These are phyloP conservation scores for Funneliformis caledonium DNA, from an alignment of 371 early-diverging fungal genomes.

Conservation along the genomic window DNA sequence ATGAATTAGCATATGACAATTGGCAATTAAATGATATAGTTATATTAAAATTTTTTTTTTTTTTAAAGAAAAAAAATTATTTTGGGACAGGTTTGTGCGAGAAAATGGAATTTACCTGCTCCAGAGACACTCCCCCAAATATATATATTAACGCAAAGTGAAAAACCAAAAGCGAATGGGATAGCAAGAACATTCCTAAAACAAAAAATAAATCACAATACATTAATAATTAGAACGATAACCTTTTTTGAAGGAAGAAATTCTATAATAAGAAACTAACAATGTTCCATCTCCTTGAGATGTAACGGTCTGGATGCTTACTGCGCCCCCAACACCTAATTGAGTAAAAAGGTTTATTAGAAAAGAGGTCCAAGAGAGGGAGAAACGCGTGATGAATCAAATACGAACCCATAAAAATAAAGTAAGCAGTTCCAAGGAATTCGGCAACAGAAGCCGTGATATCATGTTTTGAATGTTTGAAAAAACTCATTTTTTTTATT, in stretches of 20 bases:
- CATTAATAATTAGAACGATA: background rate
- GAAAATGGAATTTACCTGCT: background rate
- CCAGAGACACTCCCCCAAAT: slow-evolving; percentile 4
- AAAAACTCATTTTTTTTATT: background rate
- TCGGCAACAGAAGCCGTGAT: background rate
- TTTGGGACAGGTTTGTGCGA: no score
- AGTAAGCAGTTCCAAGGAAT: slow-evolving; percentile 18
- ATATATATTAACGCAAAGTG: background rate
- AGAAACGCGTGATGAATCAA: background rate
- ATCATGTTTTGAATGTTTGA: background rate
- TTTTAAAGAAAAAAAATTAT: no score
- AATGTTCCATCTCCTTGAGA: no score
- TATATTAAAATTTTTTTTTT: no score
- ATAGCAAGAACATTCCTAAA: background rate
- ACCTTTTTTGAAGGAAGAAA: no score
- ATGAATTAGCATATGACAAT: background rate
- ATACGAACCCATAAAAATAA: slow-evolving; percentile 22
- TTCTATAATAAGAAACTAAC: background rate
- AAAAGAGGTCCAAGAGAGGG: background rate
- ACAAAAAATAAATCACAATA: background rate
- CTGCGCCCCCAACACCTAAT: background rate
- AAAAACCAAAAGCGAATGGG: slow-evolving; percentile 20
- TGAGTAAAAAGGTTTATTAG: background rate
- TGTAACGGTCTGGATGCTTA: no score
- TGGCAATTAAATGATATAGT: background rate